phyloP scores from a whole-genome alignment of 805 yeast species.

The Torulaspora franciscae region DNA sequence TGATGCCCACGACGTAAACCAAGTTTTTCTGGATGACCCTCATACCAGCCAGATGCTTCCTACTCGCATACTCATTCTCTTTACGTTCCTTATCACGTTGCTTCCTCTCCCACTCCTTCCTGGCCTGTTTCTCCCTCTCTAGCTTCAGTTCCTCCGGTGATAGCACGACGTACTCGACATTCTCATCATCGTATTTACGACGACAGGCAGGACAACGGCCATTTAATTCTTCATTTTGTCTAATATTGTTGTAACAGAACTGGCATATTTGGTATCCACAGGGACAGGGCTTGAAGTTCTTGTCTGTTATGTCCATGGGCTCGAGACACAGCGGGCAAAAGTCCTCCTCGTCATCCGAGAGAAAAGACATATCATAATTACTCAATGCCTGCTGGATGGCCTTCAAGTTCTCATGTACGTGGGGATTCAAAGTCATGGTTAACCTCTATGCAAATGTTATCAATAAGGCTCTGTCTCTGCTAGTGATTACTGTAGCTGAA shows the following conservation, averaged over 20 bases:
- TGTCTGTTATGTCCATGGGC: slow-evolving; percentile 95
- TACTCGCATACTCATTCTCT: slow-evolving; percentile 74
- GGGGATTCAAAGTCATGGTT: slow-evolving; percentile 26
- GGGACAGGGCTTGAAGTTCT: slow-evolving; percentile 97
- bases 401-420: slow-evolving; percentile 30
- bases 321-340: slow-evolving; percentile 90
- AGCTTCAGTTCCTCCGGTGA: slow-evolving; percentile 78
- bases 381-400: slow-evolving; percentile 32
- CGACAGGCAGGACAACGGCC: slow-evolving; percentile 98
- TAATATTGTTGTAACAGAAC: slow-evolving; percentile 93
- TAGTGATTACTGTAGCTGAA: too few relatives aligned
- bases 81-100: slow-evolving; percentile 87
- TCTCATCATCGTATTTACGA: slow-evolving; percentile 86
- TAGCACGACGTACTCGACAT: slow-evolving; percentile 78
- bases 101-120: slow-evolving; percentile 74
- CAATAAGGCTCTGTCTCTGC: background rate
- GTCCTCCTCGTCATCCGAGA: slow-evolving; percentile 37
- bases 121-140: slow-evolving; percentile 75
- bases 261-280: slow-evolving; percentile 99
- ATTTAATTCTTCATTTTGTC: slow-evolving; percentile 90
- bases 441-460: background rate
- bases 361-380: slow-evolving; percentile 33
- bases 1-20: slow-evolving; percentile 92
- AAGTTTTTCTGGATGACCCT: slow-evolving; percentile 97
- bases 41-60: slow-evolving; percentile 92